These are phyloP conservation scores for Mortierella alpina DNA, from an alignment of 192 early-diverging fungal species.

Conservation along the genomic window DNA sequence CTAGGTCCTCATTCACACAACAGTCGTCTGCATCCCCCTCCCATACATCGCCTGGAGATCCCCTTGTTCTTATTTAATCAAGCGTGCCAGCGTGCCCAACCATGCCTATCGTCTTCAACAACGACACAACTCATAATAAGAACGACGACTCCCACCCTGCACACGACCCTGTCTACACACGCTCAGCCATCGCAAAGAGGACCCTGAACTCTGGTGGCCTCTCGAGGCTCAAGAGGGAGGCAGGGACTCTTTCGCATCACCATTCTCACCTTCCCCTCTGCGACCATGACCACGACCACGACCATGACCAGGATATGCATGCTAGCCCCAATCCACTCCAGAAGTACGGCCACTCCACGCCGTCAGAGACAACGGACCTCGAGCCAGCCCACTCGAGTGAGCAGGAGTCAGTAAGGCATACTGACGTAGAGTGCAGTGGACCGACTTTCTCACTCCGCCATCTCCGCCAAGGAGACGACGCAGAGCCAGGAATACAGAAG, in stretches of 20 bases:
- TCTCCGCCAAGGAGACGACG: background rate
- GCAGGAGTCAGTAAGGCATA: background rate
- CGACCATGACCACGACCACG: background rate
- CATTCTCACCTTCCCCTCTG: background rate
- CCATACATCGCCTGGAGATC: background rate
- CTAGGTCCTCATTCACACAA: background rate
- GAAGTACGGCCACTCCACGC: background rate
- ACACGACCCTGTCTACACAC: background rate
- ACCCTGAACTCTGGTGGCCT: conserved; percentile 15
- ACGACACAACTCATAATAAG: background rate
- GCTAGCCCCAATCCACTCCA: background rate
- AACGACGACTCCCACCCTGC: background rate
- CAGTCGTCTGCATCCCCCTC: background rate
- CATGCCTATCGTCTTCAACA: conserved; percentile 31
- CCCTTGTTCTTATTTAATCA: no score
- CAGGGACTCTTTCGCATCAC: background rate
- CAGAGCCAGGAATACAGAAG: background rate
- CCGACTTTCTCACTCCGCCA: background rate
- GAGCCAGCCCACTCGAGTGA: background rate
- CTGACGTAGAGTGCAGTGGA: background rate
- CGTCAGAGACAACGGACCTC: no score
- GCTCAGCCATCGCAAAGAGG: conserved; percentile 6
- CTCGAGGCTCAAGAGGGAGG: conserved; percentile 21
- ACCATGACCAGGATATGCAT: background rate
- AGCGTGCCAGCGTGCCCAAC: background rate